phyloP scores from a whole-genome alignment of 345 rosid genomes.

The Raphanus sativus region DNA sequence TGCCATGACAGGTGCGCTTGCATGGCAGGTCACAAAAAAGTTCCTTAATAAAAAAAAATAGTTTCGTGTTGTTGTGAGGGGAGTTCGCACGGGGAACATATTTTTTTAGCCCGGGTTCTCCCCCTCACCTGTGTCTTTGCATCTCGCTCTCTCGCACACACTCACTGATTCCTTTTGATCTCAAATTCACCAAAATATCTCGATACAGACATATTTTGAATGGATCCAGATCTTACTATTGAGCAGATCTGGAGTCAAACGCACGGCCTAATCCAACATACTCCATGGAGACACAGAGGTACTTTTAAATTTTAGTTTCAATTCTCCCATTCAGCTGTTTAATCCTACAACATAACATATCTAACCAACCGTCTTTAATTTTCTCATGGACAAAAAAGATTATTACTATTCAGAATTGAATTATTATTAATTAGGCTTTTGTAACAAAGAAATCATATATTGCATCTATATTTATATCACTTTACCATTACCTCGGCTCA shows the following conservation, averaged over 20 bases:
- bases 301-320: neutral
- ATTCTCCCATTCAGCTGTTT: neutral
- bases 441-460: too few species aligned
- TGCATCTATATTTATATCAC: too few species aligned
- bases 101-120: slow-evolving; percentile 69
- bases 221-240: neutral
- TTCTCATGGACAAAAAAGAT: neutral
- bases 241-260: slow-evolving; percentile 21
- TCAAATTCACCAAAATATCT: neutral
- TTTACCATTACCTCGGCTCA: neutral
- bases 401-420: neutral
- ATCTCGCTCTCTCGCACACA: neutral
- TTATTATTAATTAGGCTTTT: too few species aligned
- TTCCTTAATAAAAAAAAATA: slow-evolving; percentile 44
- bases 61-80: slow-evolving; percentile 53
- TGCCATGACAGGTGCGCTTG: slow-evolving; percentile 98
- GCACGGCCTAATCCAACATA: neutral
- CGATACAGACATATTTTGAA: neutral
- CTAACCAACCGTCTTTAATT: neutral
- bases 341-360: neutral
- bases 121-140: slow-evolving; percentile 37
- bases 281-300: neutral
- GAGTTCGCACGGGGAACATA: slow-evolving; percentile 71
- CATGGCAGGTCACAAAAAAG: slow-evolving; percentile 67
- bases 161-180: neutral